Base-by-base conservation (phyloP, 1,139 yeast genomes). In the Kurtzmaniella quercitrusa region DNA sequence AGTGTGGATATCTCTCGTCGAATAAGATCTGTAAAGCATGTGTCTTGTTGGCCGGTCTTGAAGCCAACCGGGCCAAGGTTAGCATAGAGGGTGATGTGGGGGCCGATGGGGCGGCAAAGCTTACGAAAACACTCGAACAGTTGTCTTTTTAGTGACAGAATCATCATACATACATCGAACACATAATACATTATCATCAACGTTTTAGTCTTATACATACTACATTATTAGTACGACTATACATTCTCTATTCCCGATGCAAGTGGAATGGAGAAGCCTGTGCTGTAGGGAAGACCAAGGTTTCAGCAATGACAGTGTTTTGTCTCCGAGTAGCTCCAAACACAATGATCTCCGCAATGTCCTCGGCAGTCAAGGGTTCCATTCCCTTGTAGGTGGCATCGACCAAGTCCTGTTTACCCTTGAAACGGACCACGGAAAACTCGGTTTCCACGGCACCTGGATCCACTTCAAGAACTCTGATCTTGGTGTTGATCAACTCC, bases 11-110 rank as follows among this genome's bases (percentile, higher is more conserved):
- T 59, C 67, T 94, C 38, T 87, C 98, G 0, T 86, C 94, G 49
- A 93, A 93, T 60, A 77, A 70, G 55, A 78, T 90, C 11, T 93
- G 99, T 66, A 93, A 93, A 64, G 98, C 98, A 0, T 93, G 99
- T 65, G 79, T 87, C 49, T 68, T 93, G 36, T 67, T 94, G 40
- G 90, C 87, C 47, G 97, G 97, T 0, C 74, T 94, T 44, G 95
- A 91, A 55, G 74, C 79, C 47, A 84, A 77, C 51, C 73, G 94
- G 53, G 87, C 93, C 0, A 79, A 80, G 55, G 63, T 84, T 3
- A 50, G 62, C 1, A 60, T 83, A 3, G 87, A 79, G 5, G 75
- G 71, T 17, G 76, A 79, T 46, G 60, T 68, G 12, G 68, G 67
- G 3, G 63, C 68, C 1, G 79, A 73, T 37, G 93, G 94, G 3